Percentiles rank a stretch among this genome's conserved stretches.
Evolutionary conservation across 139 green algal species (phyloP).

Genomic region (Limnomonas spitsbergensis): DNA sequence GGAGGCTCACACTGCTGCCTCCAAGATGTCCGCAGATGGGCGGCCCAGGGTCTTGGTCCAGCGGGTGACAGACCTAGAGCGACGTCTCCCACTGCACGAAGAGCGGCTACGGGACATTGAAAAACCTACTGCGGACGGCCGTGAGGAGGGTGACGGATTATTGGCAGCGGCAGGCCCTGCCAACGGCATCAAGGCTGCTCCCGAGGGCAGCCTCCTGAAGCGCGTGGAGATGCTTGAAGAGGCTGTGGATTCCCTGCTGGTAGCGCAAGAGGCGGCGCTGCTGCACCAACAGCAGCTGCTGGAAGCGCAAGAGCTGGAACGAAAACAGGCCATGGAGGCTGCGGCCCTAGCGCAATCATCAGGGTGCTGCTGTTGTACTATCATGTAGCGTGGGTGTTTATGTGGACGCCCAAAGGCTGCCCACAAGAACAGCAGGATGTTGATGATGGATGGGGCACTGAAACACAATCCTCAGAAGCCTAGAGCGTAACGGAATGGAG

Average conservation of each 20-base stretch:
- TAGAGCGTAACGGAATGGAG: too few relatives aligned
- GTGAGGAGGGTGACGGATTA: background rate
- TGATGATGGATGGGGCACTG: too few relatives aligned
- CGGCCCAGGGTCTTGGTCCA: background rate
- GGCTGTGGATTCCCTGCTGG: slow-evolving; percentile 53
- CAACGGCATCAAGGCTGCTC: slow-evolving; percentile 16
- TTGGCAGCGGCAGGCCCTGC: background rate
- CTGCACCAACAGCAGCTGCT: background rate
- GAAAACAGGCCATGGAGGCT: too few relatives aligned
- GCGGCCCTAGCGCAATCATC: background rate
- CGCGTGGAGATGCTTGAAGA: slow-evolving; percentile 69
- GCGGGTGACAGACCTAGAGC: background rate
- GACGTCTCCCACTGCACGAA: background rate
- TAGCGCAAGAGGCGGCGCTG: slow-evolving; percentile 45
- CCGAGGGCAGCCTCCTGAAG: slow-evolving; percentile 58
- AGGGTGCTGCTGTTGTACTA: slow-evolving; percentile 4
- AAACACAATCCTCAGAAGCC: too few relatives aligned
- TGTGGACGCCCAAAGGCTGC: background rate
- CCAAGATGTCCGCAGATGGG: background rate
- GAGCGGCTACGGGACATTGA: background rate
- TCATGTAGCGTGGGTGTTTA: background rate
- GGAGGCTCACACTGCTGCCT: background rate
- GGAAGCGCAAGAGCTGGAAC: background rate
- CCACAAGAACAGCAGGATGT: too few relatives aligned
- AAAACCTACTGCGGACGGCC: background rate